phyloP scores from a whole-genome alignment of 1,284 basidiomycete species.

The Apiotrichum mycotoxinovorans region DNA sequence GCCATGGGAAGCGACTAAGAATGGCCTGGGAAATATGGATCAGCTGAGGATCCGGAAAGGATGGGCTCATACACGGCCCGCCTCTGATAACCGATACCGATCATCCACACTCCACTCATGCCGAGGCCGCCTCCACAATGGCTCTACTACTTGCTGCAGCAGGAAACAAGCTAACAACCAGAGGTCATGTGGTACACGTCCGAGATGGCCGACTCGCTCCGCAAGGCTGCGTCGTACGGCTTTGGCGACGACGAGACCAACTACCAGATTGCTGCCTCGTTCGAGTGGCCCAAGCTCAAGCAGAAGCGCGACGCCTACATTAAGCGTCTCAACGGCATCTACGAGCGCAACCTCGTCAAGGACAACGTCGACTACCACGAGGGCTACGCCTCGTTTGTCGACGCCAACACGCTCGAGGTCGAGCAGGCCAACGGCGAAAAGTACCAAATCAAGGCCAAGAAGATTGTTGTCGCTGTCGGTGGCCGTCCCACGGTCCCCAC shows the following conservation, averaged over 20 bases:
- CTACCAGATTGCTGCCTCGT: conserved; percentile 58
- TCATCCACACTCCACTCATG: too few species aligned
- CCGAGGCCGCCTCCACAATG: too few species aligned
- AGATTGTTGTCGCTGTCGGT: conserved; percentile 80
- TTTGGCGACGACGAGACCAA: conserved; percentile 57
- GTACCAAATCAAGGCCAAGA: conserved; percentile 68
- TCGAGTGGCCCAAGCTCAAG: conserved; percentile 89
- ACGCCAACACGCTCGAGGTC: conserved; percentile 64
- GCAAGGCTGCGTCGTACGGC: conserved; percentile 70
- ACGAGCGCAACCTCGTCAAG: conserved; percentile 79
- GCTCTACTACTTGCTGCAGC: conserved; percentile 69
- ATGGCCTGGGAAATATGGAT: too few species aligned
- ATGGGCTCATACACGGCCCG: too few species aligned
- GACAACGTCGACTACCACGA: conserved; percentile 86
- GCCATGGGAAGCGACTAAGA: too few species aligned
- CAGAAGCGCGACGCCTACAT: conserved; percentile 95
- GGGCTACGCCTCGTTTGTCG: conserved; percentile 72
- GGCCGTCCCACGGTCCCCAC: conserved; percentile 77
- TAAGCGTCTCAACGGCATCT: conserved; percentile 83
- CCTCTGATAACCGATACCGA: too few species aligned
- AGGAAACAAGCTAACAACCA: conserved; percentile 42
- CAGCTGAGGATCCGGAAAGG: too few species aligned
- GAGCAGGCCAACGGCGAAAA: conserved; percentile 59
- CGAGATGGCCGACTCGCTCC: conserved; percentile 80
- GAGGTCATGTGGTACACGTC: conserved; percentile 99